Percentiles rank a stretch among this genome's conserved stretches.
Evolutionary conservation across 208 protist species (phyloP).

Genomic region (Tetramitus jugosus): DNA sequence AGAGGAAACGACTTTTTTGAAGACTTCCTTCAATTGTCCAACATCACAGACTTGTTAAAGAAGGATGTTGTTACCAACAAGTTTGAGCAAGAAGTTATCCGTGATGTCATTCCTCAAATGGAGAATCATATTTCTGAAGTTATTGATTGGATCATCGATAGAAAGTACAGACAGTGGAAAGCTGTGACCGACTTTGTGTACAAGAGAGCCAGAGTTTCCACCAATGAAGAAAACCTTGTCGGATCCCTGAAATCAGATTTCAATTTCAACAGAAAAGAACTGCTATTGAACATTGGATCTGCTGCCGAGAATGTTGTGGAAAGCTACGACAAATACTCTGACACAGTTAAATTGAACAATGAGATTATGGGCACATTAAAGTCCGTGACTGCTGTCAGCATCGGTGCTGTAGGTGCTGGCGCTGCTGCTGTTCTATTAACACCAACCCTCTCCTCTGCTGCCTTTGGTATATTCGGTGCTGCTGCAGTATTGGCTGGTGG

Average conservation of each 20-base stretch:
- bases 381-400: not conserved
- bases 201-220: not conserved
- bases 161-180: slow-evolving; percentile 24
- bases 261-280: slow-evolving; percentile 18
- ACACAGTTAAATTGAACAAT: not conserved
- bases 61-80: not conserved
- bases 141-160: slow-evolving; percentile 25
- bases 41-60: not conserved
- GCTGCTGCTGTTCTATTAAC: not conserved
- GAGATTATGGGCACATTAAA: not conserved
- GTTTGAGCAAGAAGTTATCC: slow-evolving; percentile 16
- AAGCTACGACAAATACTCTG: not conserved
- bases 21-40: not conserved
- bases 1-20: slow-evolving; percentile 18
- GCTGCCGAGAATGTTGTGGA: not conserved
- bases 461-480: not conserved
- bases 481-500: not conserved
- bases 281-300: not conserved
- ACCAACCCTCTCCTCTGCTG: not conserved
- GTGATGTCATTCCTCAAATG: not conserved
- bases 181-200: not conserved
- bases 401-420: not conserved
- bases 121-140: slow-evolving; percentile 15
- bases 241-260: slow-evolving; percentile 8
- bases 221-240: slow-evolving; percentile 9